Evolutionary conservation across 768 basidiomycete genomes (phyloP), one percentile per base, ranked within the genome.

Genomic region (Pleurotus giganteus): DNA sequence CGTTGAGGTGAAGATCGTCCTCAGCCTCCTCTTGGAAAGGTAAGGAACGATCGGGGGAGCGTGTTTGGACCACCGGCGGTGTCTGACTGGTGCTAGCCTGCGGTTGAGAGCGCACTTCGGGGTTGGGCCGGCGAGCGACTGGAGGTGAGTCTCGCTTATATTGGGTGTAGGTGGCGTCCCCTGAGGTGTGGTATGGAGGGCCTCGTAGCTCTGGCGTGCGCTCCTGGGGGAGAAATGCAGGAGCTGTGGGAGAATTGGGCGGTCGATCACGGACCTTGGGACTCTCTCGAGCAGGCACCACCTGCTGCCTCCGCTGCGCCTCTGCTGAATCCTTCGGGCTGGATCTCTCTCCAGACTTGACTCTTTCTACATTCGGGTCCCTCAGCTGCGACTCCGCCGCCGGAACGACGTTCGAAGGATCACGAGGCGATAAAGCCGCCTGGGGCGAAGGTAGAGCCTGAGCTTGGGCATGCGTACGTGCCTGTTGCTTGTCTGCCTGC

Each of bases 21-120:
- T 89, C 87, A 26, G 78, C 77, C 57, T 89, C 88, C 64, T 90
- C 88, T 66, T 91, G 88, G 2, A 89, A 79, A 17, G 88, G 88
- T 23, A 91, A 74, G 13, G 88, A 88, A 29, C 86, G 77, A 66
- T 89, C 88, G 1, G 88, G 83, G 19, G 83, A 82, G 19, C 85
- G 82, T 4, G 78, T 73, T 56, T 73, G 64, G 65, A 79, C 74
- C 8, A 75, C 66, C 15, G 85, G 83, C 0, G 84, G 80, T 0
- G 84, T 82, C 59, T 83, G 81, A 39, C 72, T 80, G 64, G 69
- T 39, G 64, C 65, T 27, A 65, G 57, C 53, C 7, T 46, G 58
- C 15, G 58, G 56, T 41, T 23, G 55, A 26, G 12, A 44, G 47
- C 26, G 55, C 34, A 47, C 45, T 8, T 53, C 66, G 69, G 41